phyloP scores from a whole-genome alignment of 2,329 filamentous ascomycete genomes.

The Mycocentrospora acerina region DNA sequence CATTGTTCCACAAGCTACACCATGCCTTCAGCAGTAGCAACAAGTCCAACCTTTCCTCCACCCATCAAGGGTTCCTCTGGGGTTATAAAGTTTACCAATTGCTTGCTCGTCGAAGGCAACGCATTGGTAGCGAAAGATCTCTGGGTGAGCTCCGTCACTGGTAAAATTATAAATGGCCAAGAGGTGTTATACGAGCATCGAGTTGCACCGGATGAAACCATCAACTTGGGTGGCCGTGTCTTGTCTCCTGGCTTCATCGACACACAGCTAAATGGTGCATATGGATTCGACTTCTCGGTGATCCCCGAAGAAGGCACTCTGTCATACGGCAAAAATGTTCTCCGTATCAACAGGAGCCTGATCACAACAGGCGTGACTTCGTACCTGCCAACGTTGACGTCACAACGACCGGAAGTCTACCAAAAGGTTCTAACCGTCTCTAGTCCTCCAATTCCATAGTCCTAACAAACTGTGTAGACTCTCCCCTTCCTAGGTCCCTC shows the following conservation, averaged over 20 bases:
- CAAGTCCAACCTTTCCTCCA: too few species aligned
- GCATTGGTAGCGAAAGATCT: slow-evolving; percentile 73
- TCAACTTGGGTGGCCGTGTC: slow-evolving; percentile 82
- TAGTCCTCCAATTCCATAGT: too few species aligned
- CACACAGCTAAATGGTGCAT: slow-evolving; percentile 87
- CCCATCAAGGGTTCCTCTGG: slow-evolving; percentile 38
- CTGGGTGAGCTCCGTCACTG: slow-evolving; percentile 82
- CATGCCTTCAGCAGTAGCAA: too few species aligned
- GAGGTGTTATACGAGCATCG: slow-evolving; percentile 68
- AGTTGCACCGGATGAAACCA: slow-evolving; percentile 68
- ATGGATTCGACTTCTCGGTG: slow-evolving; percentile 88
- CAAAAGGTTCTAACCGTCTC: too few species aligned
- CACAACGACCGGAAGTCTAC: slow-evolving; percentile 79
- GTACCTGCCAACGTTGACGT: slow-evolving; percentile 83
- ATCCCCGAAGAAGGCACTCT: slow-evolving; percentile 61
- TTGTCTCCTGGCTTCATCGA: slow-evolving; percentile 86
- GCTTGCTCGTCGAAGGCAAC: slow-evolving; percentile 70
- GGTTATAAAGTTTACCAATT: slow-evolving; percentile 89
- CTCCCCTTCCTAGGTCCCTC: slow-evolving; percentile 78
- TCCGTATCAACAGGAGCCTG: slow-evolving; percentile 69
- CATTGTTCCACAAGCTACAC: too few species aligned
- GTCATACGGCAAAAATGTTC: slow-evolving; percentile 72
- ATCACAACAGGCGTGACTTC: slow-evolving; percentile 82
- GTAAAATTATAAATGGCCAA: slow-evolving; percentile 75
- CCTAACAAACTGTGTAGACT: slow-evolving; percentile 53